Evolutionary conservation across 805 yeast species (phyloP).

Genomic region (Lachancea quebecensis): DNA sequence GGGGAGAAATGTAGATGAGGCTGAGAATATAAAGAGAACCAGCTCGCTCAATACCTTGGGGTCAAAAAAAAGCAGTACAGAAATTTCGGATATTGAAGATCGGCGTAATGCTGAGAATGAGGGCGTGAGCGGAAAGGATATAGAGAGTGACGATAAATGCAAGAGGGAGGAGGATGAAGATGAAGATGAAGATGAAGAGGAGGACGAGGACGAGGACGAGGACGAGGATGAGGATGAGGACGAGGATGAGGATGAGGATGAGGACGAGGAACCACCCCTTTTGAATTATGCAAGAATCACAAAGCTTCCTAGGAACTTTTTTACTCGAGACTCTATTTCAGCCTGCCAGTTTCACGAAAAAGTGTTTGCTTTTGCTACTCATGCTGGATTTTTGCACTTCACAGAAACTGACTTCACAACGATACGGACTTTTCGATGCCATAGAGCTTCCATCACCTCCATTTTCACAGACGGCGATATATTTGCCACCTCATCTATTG

Average conservation of each 20-base stretch:
- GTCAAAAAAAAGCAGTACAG: too few relatives aligned
- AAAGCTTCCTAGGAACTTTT: slow-evolving; percentile 63
- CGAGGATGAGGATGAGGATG: slow-evolving; percentile 38
- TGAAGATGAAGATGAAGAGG: slow-evolving; percentile 19
- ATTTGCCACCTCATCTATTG: slow-evolving; percentile 87
- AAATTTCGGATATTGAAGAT: slow-evolving; percentile 4
- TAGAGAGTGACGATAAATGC: slow-evolving; percentile 19
- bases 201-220: slow-evolving; percentile 17
- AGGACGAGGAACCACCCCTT: slow-evolving; percentile 58
- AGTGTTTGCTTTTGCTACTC: slow-evolving; percentile 78
- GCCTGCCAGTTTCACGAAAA: slow-evolving; percentile 53
- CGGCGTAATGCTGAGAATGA: neutral
- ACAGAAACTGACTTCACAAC: slow-evolving; percentile 52
- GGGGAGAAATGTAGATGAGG: too few relatives aligned
- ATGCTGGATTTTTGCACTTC: slow-evolving; percentile 74
- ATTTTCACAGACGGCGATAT: slow-evolving; percentile 59
- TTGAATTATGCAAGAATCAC: slow-evolving; percentile 68
- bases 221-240: slow-evolving; percentile 28
- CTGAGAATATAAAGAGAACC: too few relatives aligned
- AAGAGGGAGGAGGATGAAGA: slow-evolving; percentile 13
- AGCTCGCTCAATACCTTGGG: too few relatives aligned
- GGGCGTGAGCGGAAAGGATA: slow-evolving; percentile 9
- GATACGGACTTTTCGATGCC: slow-evolving; percentile 72
- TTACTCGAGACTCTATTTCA: slow-evolving; percentile 72
- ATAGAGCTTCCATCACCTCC: slow-evolving; percentile 74